Evolutionary conservation across 108 stramenopile species (phyloP).

Genomic region (Skeletonema marinoi): DNA sequence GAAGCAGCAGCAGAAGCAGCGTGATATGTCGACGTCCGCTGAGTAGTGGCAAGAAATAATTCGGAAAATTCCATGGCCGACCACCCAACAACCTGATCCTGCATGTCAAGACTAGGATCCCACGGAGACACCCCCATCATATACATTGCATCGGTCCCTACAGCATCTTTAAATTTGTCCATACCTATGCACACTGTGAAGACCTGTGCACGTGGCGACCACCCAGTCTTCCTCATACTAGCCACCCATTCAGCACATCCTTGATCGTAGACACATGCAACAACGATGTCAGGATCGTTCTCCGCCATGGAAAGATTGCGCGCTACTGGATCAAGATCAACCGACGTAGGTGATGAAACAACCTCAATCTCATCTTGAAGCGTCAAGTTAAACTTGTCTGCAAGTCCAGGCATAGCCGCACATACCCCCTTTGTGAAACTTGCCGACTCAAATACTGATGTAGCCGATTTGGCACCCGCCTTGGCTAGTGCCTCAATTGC

Average conservation of each 20-base stretch:
- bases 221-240: slow-evolving; percentile 9
- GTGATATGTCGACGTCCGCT: slow-evolving; percentile 17
- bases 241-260: slow-evolving; percentile 23
- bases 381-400: background rate
- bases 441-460: slow-evolving; percentile 1
- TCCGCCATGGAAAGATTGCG: background rate
- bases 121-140: slow-evolving; percentile 40
- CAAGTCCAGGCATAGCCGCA: slow-evolving; percentile 6
- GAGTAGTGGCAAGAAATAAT: background rate
- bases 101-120: slow-evolving; percentile 9
- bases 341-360: background rate
- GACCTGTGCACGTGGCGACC: slow-evolving; percentile 39
- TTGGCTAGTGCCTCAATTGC: slow-evolving; percentile 4
- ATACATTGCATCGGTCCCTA: slow-evolving; percentile 30
- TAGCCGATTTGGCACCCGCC: slow-evolving; percentile 3
- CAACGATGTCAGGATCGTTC: slow-evolving; percentile 39
- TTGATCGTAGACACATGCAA: slow-evolving; percentile 24
- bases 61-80: slow-evolving; percentile 25
- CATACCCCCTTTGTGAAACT: background rate
- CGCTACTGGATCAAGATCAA: slow-evolving; percentile 2
- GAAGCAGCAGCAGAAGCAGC: slow-evolving; percentile 19
- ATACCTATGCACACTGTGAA: slow-evolving; percentile 38
- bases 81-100: slow-evolving; percentile 23
- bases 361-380: slow-evolving; percentile 5
- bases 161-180: slow-evolving; percentile 15